Conservation (phyloP, 345 rosid species). For the Aurinia saxatilis region DNA sequence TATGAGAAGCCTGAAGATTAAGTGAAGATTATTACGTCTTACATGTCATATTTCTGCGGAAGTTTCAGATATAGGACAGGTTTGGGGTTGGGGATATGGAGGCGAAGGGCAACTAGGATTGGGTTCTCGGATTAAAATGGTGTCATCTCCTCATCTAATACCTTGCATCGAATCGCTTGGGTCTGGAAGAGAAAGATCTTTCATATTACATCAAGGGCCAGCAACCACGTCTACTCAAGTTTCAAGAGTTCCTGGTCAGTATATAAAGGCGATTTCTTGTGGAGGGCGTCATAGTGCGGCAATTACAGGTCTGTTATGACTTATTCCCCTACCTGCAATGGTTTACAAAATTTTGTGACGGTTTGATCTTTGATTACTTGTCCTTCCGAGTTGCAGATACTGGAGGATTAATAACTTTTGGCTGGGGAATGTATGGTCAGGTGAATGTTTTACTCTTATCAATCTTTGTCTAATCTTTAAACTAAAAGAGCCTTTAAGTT, state of each 20-base stretch:
- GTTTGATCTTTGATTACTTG: neutral
- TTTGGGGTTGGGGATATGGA: conserved; percentile 99
- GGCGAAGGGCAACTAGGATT: conserved; percentile 92
- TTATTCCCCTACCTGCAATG: neutral
- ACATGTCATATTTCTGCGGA: conserved; percentile 55
- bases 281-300: conserved; percentile 86
- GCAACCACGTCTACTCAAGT: conserved; percentile 28
- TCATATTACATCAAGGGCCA: conserved; percentile 36
- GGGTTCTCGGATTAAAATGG: conserved; percentile 73
- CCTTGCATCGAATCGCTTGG: conserved; percentile 52
- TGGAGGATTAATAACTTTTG: conserved; percentile 68
- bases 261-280: conserved; percentile 64
- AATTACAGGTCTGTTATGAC: conserved; percentile 52
- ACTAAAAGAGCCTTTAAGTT: neutral
- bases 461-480: neutral
- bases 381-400: conserved; percentile 45
- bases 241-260: conserved; percentile 43
- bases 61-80: conserved; percentile 95
- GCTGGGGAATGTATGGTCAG: conserved; percentile 94
- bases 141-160: conserved; percentile 74
- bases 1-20: conserved; percentile 47
- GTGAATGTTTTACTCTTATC: conserved; percentile 24
- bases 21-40: conserved; percentile 52
- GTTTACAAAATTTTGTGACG: neutral
- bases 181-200: conserved; percentile 41